These are phyloP conservation scores for Dothiorella sarmentorum DNA, from an alignment of 2,329 filamentous ascomycete species.

Conservation along the genomic window DNA sequence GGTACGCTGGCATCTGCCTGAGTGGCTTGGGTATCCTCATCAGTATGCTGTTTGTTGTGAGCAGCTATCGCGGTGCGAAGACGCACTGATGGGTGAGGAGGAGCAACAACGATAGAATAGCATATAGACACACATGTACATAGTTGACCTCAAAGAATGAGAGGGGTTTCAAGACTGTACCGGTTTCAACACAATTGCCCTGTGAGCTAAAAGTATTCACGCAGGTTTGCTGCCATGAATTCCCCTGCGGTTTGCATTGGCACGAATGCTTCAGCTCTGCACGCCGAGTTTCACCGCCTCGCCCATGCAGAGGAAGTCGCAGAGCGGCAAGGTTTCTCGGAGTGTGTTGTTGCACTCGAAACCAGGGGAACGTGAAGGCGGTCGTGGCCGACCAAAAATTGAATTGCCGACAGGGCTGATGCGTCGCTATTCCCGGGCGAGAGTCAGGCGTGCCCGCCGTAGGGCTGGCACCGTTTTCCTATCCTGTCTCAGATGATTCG, in stretches of 20 bases:
- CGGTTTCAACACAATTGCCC: too few species aligned
- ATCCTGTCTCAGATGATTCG: neutral
- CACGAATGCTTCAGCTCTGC: too few species aligned
- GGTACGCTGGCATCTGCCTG: conserved; percentile 39
- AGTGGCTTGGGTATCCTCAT: conserved; percentile 28
- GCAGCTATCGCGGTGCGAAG: conserved; percentile 21
- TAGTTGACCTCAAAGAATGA: neutral
- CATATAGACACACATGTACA: neutral
- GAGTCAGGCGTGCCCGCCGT: neutral
- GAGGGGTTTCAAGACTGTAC: neutral
- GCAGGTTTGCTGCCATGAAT: too few species aligned
- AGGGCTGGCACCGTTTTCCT: neutral
- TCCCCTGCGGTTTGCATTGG: too few species aligned
- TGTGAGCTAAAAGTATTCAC: too few species aligned
- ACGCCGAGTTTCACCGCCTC: too few species aligned
- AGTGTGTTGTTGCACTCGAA: neutral
- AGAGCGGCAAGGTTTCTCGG: too few species aligned
- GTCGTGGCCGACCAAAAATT: neutral
- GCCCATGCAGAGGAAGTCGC: too few species aligned
- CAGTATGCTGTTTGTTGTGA: conserved; percentile 26
- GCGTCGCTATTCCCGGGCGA: neutral
- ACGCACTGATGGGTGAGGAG: neutral
- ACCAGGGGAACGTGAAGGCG: neutral
- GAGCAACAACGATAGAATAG: neutral
- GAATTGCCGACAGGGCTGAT: neutral